Conservation (phyloP, 2,329 filamentous ascomycete species). For the Beauveria asiatica region DNA sequence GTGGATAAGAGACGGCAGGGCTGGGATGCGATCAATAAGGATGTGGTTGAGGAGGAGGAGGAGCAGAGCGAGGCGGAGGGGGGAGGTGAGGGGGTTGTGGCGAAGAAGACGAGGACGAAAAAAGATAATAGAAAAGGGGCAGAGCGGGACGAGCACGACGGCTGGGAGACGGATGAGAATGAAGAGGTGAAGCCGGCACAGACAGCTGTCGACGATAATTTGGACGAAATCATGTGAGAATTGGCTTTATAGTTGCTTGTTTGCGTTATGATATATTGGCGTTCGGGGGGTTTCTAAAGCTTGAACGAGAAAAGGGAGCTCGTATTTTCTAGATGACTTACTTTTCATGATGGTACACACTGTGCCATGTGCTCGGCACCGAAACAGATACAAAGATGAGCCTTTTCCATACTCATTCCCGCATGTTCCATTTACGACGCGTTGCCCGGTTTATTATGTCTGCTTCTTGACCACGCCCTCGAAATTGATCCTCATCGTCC, state of each 20-base stretch:
- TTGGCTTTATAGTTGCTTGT: background rate
- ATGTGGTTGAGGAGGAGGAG: slow-evolving; percentile 18
- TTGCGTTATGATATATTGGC: background rate
- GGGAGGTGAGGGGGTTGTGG: slow-evolving; percentile 17
- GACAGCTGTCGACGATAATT: slow-evolving; percentile 21
- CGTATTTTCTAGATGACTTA: background rate
- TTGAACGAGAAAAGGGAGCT: background rate
- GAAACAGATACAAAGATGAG: background rate
- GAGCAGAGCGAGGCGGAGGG: slow-evolving; percentile 15
- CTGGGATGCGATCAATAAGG: slow-evolving; percentile 52
- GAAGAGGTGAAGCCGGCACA: slow-evolving; percentile 1
- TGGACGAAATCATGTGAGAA: slow-evolving; percentile 25
- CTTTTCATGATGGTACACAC: background rate
- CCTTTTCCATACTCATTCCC: too few relatives aligned
- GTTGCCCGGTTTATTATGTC: background rate
- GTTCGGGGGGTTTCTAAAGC: background rate
- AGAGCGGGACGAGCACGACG: slow-evolving; percentile 15
- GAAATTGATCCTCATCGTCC: slow-evolving; percentile 34
- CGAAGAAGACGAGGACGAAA: slow-evolving; percentile 16
- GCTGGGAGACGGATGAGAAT: slow-evolving; percentile 27
- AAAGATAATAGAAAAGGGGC: slow-evolving; percentile 14
- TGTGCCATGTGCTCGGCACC: background rate
- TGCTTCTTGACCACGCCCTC: slow-evolving; percentile 24
- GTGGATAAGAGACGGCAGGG: slow-evolving; percentile 42
- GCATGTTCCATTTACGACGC: background rate